Conservation (phyloP, 73 alveolate genomes). For the Stentor coeruleus region DNA sequence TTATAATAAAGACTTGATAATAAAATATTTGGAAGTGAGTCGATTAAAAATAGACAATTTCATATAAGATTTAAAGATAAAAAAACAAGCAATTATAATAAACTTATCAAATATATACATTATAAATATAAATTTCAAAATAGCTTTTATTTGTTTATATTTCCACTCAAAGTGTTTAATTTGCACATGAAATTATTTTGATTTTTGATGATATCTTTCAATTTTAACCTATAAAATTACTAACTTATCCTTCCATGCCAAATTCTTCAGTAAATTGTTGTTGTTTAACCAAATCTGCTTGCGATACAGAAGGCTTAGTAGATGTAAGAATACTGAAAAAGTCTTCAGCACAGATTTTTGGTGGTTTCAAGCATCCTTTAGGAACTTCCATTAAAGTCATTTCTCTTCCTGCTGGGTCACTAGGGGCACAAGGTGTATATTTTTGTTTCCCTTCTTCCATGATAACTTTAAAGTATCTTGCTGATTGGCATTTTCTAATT, state of each 20-base stretch:
- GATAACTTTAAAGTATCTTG: constrained; percentile 45
- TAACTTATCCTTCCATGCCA: neutral
- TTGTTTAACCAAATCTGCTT: neutral
- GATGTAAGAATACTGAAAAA: neutral
- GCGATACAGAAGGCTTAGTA: neutral
- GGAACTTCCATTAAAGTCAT: constrained; percentile 60
- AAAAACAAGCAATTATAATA: too few species aligned
- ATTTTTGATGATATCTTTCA: too few species aligned
- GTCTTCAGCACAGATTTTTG: constrained; percentile 40
- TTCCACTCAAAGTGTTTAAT: too few species aligned
- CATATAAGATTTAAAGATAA: too few species aligned
- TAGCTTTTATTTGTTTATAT: too few species aligned
- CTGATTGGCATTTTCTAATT: constrained; percentile 46
- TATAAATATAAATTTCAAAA: too few species aligned
- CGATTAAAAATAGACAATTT: too few species aligned
- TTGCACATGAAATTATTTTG: too few species aligned
- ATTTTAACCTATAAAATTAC: too few species aligned
- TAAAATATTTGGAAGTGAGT: too few species aligned
- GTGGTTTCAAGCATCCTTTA: constrained; percentile 56
- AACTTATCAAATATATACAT: too few species aligned
- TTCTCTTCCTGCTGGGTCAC: constrained; percentile 64
- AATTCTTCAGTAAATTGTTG: neutral
- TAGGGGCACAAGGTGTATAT: constrained; percentile 37
- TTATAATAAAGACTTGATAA: too few species aligned
- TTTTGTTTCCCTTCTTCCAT: neutral